Percentiles rank a stretch among this genome's conserved stretches.
Evolutionary conservation across 805 yeast genomes (phyloP).

Genomic region (Spathaspora passalidarum): DNA sequence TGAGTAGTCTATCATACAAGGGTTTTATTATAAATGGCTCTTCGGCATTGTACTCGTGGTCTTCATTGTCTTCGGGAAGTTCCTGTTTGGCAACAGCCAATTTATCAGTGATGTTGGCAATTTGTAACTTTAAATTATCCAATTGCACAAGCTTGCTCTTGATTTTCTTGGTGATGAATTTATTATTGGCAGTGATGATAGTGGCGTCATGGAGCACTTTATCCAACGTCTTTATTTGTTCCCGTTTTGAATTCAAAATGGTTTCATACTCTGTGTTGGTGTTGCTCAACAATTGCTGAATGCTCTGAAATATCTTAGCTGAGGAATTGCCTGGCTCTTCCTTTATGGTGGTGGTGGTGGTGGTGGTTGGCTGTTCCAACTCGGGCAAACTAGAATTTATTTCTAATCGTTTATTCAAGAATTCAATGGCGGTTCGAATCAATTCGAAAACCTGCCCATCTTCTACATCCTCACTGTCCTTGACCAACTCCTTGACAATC

Average conservation of each 20-base stretch:
- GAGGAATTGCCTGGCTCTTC: conserved; percentile 15
- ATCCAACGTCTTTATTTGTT: conserved; percentile 34
- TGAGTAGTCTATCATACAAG: conserved; percentile 50
- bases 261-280: conserved; percentile 39
- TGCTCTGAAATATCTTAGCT: conserved; percentile 33
- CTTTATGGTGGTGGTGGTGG: neutral
- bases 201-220: conserved; percentile 38
- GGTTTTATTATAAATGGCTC: conserved; percentile 79
- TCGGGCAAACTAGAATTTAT: conserved; percentile 11
- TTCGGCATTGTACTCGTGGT: conserved; percentile 74
- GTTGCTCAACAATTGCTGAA: conserved; percentile 34
- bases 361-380: conserved; percentile 10
- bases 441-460: conserved; percentile 33
- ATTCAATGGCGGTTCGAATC: conserved; percentile 31
- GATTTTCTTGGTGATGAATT: conserved; percentile 34
- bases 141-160: conserved; percentile 32
- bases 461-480: conserved; percentile 12
- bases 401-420: conserved; percentile 25
- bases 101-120: conserved; percentile 39
- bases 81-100: conserved; percentile 25
- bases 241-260: conserved; percentile 31
- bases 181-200: conserved; percentile 41
- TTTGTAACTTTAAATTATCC: conserved; percentile 52
- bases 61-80: conserved; percentile 52
- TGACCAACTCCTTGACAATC: conserved; percentile 43